phyloP scores from a whole-genome alignment of 306 rosid species.

The Inga laurina region DNA sequence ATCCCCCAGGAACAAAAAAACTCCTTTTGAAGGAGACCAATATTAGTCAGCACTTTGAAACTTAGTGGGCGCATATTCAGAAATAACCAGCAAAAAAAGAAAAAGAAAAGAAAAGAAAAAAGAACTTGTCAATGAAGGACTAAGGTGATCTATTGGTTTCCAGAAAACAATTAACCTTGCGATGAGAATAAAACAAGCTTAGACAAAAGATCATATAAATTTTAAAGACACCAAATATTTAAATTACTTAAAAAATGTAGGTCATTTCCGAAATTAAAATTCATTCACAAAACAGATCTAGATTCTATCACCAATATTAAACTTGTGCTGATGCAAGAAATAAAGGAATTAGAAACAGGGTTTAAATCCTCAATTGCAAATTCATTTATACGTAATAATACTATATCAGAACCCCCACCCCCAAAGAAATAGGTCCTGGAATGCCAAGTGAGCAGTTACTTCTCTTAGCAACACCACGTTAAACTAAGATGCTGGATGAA shows the following conservation, averaged over 20 bases:
- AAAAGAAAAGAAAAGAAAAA: neutral
- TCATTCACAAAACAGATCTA: neutral
- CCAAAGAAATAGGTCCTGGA: neutral
- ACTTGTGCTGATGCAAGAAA: neutral
- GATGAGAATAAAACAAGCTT: neutral
- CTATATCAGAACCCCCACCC: neutral
- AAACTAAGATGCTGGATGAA: neutral
- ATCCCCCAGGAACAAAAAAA: neutral
- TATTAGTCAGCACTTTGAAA: neutral
- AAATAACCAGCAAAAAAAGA: neutral
- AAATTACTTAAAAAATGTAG: constrained; percentile 9
- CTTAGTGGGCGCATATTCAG: neutral
- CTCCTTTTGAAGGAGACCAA: neutral
- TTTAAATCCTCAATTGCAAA: neutral
- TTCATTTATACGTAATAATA: neutral
- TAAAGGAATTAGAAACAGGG: neutral
- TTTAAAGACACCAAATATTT: constrained; percentile 4
- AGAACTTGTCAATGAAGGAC: neutral
- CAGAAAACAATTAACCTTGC: neutral
- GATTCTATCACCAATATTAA: neutral
- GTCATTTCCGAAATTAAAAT: neutral
- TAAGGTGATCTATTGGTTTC: neutral
- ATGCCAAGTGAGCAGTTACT: neutral
- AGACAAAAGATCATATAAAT: neutral
- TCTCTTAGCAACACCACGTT: neutral